Conservation (phyloP, 805 yeast species). For the Wickerhamiella allomyrinae region DNA sequence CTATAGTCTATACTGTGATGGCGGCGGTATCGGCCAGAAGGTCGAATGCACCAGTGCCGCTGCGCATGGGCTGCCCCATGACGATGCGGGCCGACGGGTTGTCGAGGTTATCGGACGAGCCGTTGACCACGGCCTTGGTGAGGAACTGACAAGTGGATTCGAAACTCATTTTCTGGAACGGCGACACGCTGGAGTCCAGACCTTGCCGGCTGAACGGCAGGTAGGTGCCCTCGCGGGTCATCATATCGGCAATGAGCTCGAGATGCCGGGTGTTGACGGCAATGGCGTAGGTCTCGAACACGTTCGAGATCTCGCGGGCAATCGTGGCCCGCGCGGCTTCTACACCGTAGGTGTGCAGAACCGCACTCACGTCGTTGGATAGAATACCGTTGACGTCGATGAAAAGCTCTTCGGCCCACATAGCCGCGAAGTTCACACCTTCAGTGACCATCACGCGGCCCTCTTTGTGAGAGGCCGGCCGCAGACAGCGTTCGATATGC, state of each 20-base stretch:
- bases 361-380: slow-evolving; percentile 88
- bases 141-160: slow-evolving; percentile 97
- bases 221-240: slow-evolving; percentile 97
- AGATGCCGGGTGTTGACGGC: slow-evolving; percentile 85
- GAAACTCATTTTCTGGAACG: slow-evolving; percentile 97
- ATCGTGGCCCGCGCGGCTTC: slow-evolving; percentile 98
- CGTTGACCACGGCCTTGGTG: slow-evolving; percentile 89
- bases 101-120: slow-evolving; percentile 74
- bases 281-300: slow-evolving; percentile 92
- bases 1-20: not conserved
- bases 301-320: slow-evolving; percentile 89
- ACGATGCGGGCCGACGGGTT: slow-evolving; percentile 91
- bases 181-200: slow-evolving; percentile 86
- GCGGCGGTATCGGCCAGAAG: slow-evolving; percentile 27
- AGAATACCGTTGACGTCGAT: slow-evolving; percentile 78
- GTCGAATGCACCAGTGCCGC: slow-evolving; percentile 96
- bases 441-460: slow-evolving; percentile 79
- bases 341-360: slow-evolving; percentile 84
- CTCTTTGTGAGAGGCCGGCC: slow-evolving; percentile 57
- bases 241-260: slow-evolving; percentile 94
- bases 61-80: slow-evolving; percentile 74
- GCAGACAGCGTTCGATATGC: slow-evolving; percentile 82
- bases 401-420: slow-evolving; percentile 96
- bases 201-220: slow-evolving; percentile 97
- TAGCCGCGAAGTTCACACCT: slow-evolving; percentile 93